A percentile compares a stretch with the other conserved stretches of the same genome.
Conservation (phyloP, 306 rosid genomes). For the Parietaria judaica region DNA sequence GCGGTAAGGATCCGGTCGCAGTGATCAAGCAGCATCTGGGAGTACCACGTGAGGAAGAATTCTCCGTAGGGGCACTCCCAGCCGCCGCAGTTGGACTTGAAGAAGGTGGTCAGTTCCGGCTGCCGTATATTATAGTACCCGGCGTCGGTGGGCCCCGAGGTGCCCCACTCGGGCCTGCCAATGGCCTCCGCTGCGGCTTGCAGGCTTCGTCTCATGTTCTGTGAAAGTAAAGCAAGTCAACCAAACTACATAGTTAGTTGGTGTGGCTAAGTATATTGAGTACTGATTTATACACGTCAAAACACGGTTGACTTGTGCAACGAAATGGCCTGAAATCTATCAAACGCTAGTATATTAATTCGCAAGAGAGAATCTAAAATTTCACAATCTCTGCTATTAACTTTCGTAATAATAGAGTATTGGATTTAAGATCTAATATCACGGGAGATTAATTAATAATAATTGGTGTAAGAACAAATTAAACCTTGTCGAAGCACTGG, state of each 20-base stretch:
- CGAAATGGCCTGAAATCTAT: no score
- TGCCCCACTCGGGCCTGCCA: slow-evolving; percentile 78
- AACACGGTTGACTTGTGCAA: no score
- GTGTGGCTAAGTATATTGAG: no score
- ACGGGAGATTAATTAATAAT: no score
- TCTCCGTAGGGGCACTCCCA: slow-evolving; percentile 68
- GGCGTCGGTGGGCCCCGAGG: slow-evolving; percentile 95
- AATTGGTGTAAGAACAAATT: not conserved
- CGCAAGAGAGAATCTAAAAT: no score
- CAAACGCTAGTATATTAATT: no score
- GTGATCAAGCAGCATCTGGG: slow-evolving; percentile 69
- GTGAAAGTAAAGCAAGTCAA: slow-evolving; percentile 11
- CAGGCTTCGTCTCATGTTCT: slow-evolving; percentile 79
- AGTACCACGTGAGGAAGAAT: slow-evolving; percentile 89
- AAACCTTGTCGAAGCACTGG: slow-evolving; percentile 89
- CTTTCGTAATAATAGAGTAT: no score
- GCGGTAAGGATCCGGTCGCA: slow-evolving; percentile 82
- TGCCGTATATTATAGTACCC: slow-evolving; percentile 92
- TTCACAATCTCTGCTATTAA: no score
- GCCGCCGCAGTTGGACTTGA: slow-evolving; percentile 87
- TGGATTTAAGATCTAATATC: no score
- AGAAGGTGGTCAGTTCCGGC: slow-evolving; percentile 79
- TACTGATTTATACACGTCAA: no score
- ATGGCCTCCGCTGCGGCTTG: slow-evolving; percentile 72
- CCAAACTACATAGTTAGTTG: no score